phyloP scores from a whole-genome alignment of 2,329 filamentous ascomycete genomes.

The Ophiostoma sp. region DNA sequence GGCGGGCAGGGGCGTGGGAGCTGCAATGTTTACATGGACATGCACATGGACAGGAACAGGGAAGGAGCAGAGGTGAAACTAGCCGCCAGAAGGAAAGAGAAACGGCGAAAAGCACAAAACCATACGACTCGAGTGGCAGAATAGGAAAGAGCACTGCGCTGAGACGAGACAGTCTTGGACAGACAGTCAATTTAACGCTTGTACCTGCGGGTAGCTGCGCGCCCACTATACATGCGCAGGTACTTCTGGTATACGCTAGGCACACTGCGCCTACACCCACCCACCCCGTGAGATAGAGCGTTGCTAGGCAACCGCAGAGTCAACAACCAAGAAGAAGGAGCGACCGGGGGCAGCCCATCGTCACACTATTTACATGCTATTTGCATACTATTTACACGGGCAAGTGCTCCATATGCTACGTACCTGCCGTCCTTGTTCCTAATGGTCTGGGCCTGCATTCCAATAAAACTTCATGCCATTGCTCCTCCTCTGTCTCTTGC shows the following conservation, averaged over 20 bases:
- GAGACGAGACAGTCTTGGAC: neutral
- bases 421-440: neutral
- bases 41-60: neutral
- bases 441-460: constrained; percentile 22
- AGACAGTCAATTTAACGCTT: constrained; percentile 2
- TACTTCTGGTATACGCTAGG: neutral
- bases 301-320: constrained; percentile 27
- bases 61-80: constrained; percentile 8
- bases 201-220: neutral
- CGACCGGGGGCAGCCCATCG: constrained; percentile 16
- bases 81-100: neutral
- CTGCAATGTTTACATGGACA: neutral
- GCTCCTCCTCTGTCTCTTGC: constrained; percentile 10
- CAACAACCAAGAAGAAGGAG: constrained; percentile 23
- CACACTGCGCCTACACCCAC: neutral
- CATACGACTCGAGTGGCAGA: neutral
- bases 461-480: constrained; percentile 25
- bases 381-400: neutral
- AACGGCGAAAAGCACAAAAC: neutral
- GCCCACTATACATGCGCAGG: neutral
- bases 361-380: constrained; percentile 18
- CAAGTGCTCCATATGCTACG: neutral
- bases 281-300: neutral
- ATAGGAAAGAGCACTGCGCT: constrained; percentile 5
- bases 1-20: neutral